Conservation (phyloP, 805 yeast species). For the Metschnikowia matae region DNA sequence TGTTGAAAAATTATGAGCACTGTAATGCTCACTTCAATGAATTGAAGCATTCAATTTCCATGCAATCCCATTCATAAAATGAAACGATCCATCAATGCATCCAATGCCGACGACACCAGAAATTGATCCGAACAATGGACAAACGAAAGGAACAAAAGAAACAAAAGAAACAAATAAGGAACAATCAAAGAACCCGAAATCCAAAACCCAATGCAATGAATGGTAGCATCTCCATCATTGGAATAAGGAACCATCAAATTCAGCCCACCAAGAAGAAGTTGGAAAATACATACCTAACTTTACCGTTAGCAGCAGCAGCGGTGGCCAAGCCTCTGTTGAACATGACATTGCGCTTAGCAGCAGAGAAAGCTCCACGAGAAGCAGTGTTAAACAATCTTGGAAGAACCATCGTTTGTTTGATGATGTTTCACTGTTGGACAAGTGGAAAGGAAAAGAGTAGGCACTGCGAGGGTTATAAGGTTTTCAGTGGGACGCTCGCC, state of each 20-base stretch:
- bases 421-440: slow-evolving; percentile 19
- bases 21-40: too few relatives aligned
- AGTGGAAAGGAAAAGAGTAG: slow-evolving; percentile 14
- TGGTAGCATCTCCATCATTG: background rate
- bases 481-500: slow-evolving; percentile 17
- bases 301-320: slow-evolving; percentile 73
- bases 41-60: too few relatives aligned
- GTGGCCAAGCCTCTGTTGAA: slow-evolving; percentile 75
- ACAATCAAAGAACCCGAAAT: too few relatives aligned
- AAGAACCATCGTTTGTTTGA: slow-evolving; percentile 46
- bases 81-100: too few relatives aligned
- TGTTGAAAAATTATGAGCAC: too few relatives aligned
- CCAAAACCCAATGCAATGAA: background rate
- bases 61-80: too few relatives aligned
- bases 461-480: slow-evolving; percentile 17
- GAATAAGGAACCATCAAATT: background rate
- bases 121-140: too few relatives aligned
- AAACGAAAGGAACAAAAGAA: too few relatives aligned
- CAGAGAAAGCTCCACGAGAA: slow-evolving; percentile 84
- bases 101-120: too few relatives aligned
- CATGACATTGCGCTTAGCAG: slow-evolving; percentile 78
- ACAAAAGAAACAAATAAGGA: too few relatives aligned
- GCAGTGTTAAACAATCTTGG: slow-evolving; percentile 49
- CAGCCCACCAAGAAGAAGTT: background rate
- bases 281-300: slow-evolving; percentile 71